Conservation (phyloP, 495 filamentous ascomycete species). For the Penicillium odoratum region DNA sequence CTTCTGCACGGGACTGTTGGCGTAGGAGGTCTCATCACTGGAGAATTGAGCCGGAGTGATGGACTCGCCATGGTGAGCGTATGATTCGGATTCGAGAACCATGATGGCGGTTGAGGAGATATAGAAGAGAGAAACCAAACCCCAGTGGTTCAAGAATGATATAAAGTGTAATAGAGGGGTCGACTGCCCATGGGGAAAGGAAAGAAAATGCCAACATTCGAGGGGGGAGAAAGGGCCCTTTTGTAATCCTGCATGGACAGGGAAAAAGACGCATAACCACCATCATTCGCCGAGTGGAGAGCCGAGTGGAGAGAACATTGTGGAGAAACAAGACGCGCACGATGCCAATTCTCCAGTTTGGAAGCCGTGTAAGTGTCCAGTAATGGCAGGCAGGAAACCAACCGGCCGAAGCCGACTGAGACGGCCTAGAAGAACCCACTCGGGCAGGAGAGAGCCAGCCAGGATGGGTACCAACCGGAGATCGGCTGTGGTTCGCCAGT, state of each 20-base stretch:
- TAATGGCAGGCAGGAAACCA: constrained; percentile 3
- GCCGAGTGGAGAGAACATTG: constrained; percentile 22
- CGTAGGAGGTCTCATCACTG: constrained; percentile 27
- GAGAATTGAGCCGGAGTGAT: constrained; percentile 34
- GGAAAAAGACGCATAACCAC: constrained; percentile 2
- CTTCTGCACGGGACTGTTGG: constrained; percentile 27
- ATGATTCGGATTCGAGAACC: constrained; percentile 34
- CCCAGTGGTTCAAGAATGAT: not conserved
- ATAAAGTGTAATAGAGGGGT: constrained; percentile 5
- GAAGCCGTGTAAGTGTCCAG: constrained; percentile 2
- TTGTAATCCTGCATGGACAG: constrained; percentile 19
- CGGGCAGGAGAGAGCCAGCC: constrained; percentile 17
- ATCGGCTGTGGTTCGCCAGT: constrained; percentile 28
- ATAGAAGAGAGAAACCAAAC: not conserved
- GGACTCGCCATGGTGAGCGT: constrained; percentile 39
- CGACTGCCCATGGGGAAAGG: constrained; percentile 22
- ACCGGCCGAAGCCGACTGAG: constrained; percentile 22
- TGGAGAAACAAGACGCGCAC: constrained; percentile 21
- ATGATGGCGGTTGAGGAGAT: not conserved
- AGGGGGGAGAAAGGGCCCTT: constrained; percentile 20
- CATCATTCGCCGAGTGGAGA: constrained; percentile 10
- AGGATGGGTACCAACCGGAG: constrained; percentile 15
- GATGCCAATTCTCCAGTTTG: constrained; percentile 4
- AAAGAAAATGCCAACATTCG: not conserved
- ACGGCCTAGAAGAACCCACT: constrained; percentile 19